Base-by-base conservation (phyloP, 2,329 filamentous ascomycete species). In the Diplodia scrobiculata region DNA sequence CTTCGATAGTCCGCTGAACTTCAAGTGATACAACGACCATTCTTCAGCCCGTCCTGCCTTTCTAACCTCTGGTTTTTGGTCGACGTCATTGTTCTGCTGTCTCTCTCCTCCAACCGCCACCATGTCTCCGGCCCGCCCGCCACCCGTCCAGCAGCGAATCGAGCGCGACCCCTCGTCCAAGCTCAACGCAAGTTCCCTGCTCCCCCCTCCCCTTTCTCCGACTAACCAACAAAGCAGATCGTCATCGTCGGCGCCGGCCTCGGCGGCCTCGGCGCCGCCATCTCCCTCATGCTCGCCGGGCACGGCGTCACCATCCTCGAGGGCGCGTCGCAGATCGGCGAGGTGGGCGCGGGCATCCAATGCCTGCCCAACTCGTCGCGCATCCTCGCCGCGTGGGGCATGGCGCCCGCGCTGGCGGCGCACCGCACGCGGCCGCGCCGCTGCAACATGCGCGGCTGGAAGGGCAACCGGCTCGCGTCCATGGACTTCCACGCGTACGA, bases 211-310 rank as follows among this genome's bases (percentile, higher is more conserved):
- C 27, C 34, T n/a, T 32, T 25, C 25, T 25, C 38, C n/a, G 21
- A 5, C 38, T 7, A 21, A 25, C 38, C 9, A 62, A 62, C 41
- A 27, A 25, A 25, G 25, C 25, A 82, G 76, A 74, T 85, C 29
- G 77, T 85, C 25, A 75, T 86, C 29, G 79, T 85, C 21, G 84
- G 84, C n/a, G 84, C 83, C 10, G 84, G 84, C 5, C 77, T 86
- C 21, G 83, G 83, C 27, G 84, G 84, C 5, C 76, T 87, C 9
- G 82, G 78, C 11, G 80, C 82, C 25, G 80, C 80, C n/a, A 83
- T 84, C 66, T 73, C 78, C 3, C 77, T 81, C 48, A 74, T 79
- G 1, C 75, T 83, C 9, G 78, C 78, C 27, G 81, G 82, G 25
- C 82, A 84, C 70, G 72, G 73, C 5, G 82, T 84, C 6, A 78